Evolutionary conservation across 768 basidiomycete species (phyloP), one percentile per base, ranked within the genome.

Genomic region (Thelephora ganbajun): DNA sequence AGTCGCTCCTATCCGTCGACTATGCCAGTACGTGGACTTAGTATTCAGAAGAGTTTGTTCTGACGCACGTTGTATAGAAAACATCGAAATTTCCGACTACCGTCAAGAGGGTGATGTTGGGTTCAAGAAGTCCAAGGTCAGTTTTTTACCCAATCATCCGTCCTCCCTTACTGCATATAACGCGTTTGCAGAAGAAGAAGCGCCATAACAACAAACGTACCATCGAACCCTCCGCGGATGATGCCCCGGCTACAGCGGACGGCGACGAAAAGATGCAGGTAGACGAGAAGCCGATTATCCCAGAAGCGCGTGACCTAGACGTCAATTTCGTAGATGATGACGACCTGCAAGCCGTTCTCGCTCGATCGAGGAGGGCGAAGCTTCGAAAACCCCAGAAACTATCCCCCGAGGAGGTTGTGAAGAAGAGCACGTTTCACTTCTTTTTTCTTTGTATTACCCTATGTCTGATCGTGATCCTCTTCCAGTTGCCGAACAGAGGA

Each of bases 261-360:
- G 62, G 59, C 33, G 74, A 73, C 33, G 71, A 74, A 51, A 67
- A 64, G 52, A 96, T 94, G 86, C 77, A 88, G 30, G 74, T 92
- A 47, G 93, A 96, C 57, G 66, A 74, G 55, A 79, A 75, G 55
- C 77, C 83, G n/a, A 68, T 77, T 49, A 65, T 79, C 22, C 77
- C 80, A 50, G 72, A 81, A 54, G 69, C 70, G 53, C 73, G 83
- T 56, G 78, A 91, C 60, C 71, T 90, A 46, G 79, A 92, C 60
- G 71, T 73, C 56, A 94, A 94, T 66, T 89, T 96, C 63, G 83
- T 98, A 53, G 96, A 98, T 66, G 96, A 99, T 63, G 96, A 99
- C 63, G 96, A 99, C 58, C 76, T 99, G 37, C 93, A 97, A 70
- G 86, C 87, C 36, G 89, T 87, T 22, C 71, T 98, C 50, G 83